Base-by-base conservation (phyloP, 2,329 filamentous ascomycete genomes). In the Thermoascus crustaceus region DNA sequence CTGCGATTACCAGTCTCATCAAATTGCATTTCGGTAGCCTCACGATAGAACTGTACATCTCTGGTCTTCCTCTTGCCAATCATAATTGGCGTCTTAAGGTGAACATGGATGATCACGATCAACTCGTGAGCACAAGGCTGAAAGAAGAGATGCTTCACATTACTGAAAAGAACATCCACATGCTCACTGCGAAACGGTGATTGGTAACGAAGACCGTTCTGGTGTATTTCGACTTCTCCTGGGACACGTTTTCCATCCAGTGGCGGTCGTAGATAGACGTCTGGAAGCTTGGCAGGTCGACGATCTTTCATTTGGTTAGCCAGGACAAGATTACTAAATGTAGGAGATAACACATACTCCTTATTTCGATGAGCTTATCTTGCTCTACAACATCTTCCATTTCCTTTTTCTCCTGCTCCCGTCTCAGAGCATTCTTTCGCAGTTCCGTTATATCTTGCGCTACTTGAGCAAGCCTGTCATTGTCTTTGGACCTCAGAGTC, bases 331-430 rank as follows among this genome's bases (percentile, higher is more conserved):
- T 7, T 30, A 18, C 5, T 13, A 7, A 29, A 14, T 29, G 9
- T 7, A 24, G 25, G 20, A 24, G 7, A 14, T 16, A 7, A 22
- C 10, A 68, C 79, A 68, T 69, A 86, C 84, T 94, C 70, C 91
- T 76, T 48, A 96, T 88, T 57, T 95, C 88, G 48, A 93, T 72
- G 34, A 98, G 77, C 68, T 98, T 98, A 59, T 98, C 91, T 61
- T 98, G 91, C 63, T 96, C 91, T 4, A 98, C 88, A 14, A 98
- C 91, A 61, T 98, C 91, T 58, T 98, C 91, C 83, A 98, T 83
- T 50, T 98, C 89, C 68, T 98, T 98, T 77, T 96, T 95, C 64
- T 95, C 89, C 53, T 95, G 88, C 61, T 98, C 91, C 50, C 86
- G 84, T 63, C 94, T 88, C 26, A 85, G 77, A 4, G 85, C 80